Base-by-base conservation (phyloP, 176 grass and related monocot species). In the Cymbopogon citratus region DNA sequence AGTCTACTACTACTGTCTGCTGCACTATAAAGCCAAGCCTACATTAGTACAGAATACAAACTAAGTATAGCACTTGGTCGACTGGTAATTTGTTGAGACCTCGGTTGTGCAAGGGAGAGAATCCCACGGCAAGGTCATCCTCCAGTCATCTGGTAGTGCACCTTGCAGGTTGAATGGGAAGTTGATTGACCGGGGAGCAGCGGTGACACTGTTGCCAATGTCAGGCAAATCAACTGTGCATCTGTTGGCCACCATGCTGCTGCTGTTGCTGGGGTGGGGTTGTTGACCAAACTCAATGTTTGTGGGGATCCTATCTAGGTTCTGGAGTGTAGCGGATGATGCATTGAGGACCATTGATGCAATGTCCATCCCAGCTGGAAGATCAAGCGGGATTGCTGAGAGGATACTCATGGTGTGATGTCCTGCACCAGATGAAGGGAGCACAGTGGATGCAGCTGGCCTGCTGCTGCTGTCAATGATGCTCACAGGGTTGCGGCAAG, bases 291-390 rank as follows among this genome's bases (percentile, higher is more conserved):
- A 94, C 81, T 98, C 95, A 38, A 92, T 87, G 83, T 85, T 88
- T 21, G 78, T 69, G 46, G 91, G 48, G 10, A 71, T 75, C 69
- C 77, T 90, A 45, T 28, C 45, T 54, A 77, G 81, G 60, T 38
- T 86, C 39, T 79, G 85, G 62, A 87, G 28, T 57, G 73, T 71
- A 23, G 52, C 51, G 1, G 95, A 71, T n/a, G 90, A 76, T 19
- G 86, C 26, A 27, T 91, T 98, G 35, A 93, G 38, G 59, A 99
- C 79, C 89, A 96, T 93, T 0, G 97, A 93, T 34, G 93, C 66
- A 2, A 88, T 80, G 73, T 99, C 93, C 49, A 91, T 88, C 70
- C 79, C 83, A 16, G 62, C 39, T 21, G 84, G 62, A 74, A 86
- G 69, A 79, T 90, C 84, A 46, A 83, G 79, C 2, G 80, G 88